Evolutionary conservation across 2,329 filamentous ascomycete species (phyloP).

Genomic region (Neofusicoccum cordaticola): DNA sequence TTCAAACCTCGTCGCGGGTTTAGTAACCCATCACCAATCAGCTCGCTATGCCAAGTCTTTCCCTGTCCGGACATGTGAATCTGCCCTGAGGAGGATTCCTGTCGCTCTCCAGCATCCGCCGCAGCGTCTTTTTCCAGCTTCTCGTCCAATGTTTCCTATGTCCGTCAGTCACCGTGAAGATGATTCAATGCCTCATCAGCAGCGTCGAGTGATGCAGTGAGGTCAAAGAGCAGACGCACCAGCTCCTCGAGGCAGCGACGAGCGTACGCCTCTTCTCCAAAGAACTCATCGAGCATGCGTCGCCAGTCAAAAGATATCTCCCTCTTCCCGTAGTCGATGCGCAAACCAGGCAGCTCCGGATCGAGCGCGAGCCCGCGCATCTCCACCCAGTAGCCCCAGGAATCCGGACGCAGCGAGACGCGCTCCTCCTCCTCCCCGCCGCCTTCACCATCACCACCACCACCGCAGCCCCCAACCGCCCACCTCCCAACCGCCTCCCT

Average conservation of each 20-base stretch:
- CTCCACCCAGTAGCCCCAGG: not conserved
- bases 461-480: not conserved
- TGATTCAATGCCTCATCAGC: not conserved
- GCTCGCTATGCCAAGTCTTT: not conserved
- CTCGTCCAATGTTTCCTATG: not conserved
- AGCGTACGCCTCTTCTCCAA: constrained; percentile 26
- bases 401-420: not conserved
- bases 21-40: not conserved
- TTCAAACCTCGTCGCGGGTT: not conserved
- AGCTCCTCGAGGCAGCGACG: not conserved
- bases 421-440: not conserved
- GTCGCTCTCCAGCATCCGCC: not conserved
- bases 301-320: constrained; percentile 30
- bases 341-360: constrained; percentile 27
- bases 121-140: not conserved
- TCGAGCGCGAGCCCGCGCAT: constrained; percentile 20
- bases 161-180: not conserved
- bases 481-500: not conserved
- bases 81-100: no score
- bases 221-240: not conserved
- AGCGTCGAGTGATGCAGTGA: no score
- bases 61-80: not conserved
- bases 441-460: no score
- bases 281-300: constrained; percentile 29
- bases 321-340: constrained; percentile 22